Conservation (phyloP, 2,329 filamentous ascomycete species). For the Clonostachys solani region DNA sequence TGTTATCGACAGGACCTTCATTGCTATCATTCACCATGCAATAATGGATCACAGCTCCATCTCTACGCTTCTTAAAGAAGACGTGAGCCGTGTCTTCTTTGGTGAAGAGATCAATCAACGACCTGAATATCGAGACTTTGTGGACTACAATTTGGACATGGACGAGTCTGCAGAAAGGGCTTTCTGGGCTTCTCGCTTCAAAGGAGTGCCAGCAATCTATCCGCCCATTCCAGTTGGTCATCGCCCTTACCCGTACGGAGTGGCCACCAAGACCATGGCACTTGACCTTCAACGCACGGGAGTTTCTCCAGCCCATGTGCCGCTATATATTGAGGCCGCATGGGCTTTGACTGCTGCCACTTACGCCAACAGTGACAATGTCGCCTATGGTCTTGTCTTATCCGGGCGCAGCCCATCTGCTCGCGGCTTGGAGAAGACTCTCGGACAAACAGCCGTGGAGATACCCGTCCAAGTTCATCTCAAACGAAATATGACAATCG, state of each 20-base stretch:
- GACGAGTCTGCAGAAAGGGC: background rate
- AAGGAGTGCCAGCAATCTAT: background rate
- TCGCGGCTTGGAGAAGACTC: background rate
- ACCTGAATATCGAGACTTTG: background rate
- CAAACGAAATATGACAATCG: background rate
- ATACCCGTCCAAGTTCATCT: conserved; percentile 4
- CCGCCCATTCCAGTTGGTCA: background rate
- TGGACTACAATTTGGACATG: background rate
- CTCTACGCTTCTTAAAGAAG: background rate
- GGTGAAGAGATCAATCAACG: background rate
- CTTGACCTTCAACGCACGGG: conserved; percentile 11
- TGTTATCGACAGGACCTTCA: background rate
- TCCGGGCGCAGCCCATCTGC: conserved; percentile 2
- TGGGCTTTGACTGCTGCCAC: conserved; percentile 4
- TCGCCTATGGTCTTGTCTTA: conserved; percentile 1
- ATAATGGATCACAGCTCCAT: background rate
- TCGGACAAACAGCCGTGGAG: conserved; percentile 3
- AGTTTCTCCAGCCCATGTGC: conserved; percentile 1
- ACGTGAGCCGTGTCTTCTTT: background rate
- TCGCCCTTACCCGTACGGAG: background rate
- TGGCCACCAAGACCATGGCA: conserved; percentile 29
- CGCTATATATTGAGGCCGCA: conserved; percentile 3
- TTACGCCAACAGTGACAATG: conserved; percentile 4
- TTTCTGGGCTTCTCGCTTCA: conserved; percentile 2
- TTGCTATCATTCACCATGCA: conserved; percentile 1